Conservation (phyloP, 2,329 filamentous ascomycete genomes). For the Esteya vermicola region DNA sequence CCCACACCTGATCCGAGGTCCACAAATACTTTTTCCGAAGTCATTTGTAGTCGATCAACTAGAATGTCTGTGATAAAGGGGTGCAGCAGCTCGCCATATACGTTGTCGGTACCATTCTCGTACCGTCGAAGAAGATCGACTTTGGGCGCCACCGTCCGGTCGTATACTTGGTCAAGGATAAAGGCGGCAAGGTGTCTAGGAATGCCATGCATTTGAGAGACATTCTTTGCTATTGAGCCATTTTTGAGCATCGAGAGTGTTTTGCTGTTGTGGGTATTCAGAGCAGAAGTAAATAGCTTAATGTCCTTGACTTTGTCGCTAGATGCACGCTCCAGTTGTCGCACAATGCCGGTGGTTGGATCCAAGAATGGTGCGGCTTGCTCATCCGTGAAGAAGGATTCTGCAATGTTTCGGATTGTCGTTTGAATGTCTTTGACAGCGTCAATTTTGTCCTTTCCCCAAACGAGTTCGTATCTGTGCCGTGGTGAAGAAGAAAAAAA, state of each 20-base stretch:
- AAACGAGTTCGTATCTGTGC: constrained; percentile 59
- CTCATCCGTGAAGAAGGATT: constrained; percentile 63
- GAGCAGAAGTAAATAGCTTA: constrained; percentile 54
- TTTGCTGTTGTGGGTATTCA: constrained; percentile 64
- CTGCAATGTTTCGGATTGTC: constrained; percentile 54
- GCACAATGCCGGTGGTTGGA: constrained; percentile 58
- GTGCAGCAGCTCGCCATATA: constrained; percentile 85
- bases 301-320: constrained; percentile 50
- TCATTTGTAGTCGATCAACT: constrained; percentile 59
- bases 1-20: constrained; percentile 93
- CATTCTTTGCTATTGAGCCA: constrained; percentile 57
- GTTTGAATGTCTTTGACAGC: constrained; percentile 60
- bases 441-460: constrained; percentile 66
- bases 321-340: constrained; percentile 62
- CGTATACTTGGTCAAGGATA: constrained; percentile 78
- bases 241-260: constrained; percentile 51
- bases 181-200: constrained; percentile 61
- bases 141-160: constrained; percentile 79
- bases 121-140: constrained; percentile 77
- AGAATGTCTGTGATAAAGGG: constrained; percentile 76
- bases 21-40: constrained; percentile 75
- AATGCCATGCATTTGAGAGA: constrained; percentile 55
- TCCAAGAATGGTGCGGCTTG: constrained; percentile 56
- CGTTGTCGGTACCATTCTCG: constrained; percentile 79
- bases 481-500: background rate